Evolutionary conservation across 2,329 filamentous ascomycete species (phyloP), one percentile per base, ranked within the genome.

Genomic region (Monosporascus sp.): DNA sequence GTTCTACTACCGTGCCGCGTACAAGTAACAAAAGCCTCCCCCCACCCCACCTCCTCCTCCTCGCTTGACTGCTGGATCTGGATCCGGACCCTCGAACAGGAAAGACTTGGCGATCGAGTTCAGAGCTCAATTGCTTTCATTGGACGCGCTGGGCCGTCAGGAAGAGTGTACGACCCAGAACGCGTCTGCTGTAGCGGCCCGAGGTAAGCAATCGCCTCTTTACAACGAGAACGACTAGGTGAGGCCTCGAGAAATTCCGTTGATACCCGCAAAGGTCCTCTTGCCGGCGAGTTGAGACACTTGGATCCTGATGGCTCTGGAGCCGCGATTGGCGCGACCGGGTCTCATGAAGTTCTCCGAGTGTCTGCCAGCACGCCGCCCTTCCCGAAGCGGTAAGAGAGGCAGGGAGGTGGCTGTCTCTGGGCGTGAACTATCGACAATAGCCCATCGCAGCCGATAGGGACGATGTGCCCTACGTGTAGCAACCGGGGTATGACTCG

Each of bases 51-150:
- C 31, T 34, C 27, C 27, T 27, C 7, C 26, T 31, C 31, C 43
- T 27, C 43, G 43, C 43, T 46, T 31, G 43, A n/a, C 43, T 46
- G 43, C 43, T 46, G 43, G 43, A 46, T 46, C 43, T 46, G 43
- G 17, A 17, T n/a, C 43, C 24, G 11, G n/a, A 20, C n/a, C 43
- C 43, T n/a, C 14, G 16, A 46, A 17, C 26, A 46, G 43, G 43
- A 26, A 46, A 19, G 43, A 46, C 43, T 46, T 46, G 43, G 43
- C 43, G 43, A 46, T 46, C 43, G 22, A 27, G 24, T 22, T 26
- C 14, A 34, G 22, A 19, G 43, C 8, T 3, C 43, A 7, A 6
- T 27, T 4, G 24, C 5, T 14, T 27, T 27, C n/a, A 3, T 14
- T 19, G 24, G 43, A n/a, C 43, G 14, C 26, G 22, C 43, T n/a